Evolutionary conservation across 2,329 filamentous ascomycete species (phyloP).

Genomic region (Pestalotiopsis sp.): DNA sequence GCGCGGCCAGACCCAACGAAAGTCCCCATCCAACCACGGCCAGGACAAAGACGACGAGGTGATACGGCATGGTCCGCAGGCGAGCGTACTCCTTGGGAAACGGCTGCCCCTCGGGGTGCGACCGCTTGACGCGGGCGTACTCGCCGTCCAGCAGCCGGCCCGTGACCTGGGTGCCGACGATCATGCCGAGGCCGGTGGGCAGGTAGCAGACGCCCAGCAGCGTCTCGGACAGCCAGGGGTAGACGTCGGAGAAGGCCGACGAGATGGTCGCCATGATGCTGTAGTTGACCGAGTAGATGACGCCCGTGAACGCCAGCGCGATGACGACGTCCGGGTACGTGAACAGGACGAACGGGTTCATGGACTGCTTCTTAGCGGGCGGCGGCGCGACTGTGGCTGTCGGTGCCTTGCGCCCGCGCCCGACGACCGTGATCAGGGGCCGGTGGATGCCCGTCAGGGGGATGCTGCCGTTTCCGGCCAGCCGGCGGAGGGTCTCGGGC

Average conservation of each 20-base stretch:
- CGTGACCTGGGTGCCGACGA: conserved; percentile 25
- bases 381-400: not conserved
- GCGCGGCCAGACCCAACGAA: conserved; percentile 21
- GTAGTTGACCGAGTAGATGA: conserved; percentile 35
- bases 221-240: conserved; percentile 29
- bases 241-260: conserved; percentile 28
- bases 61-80: conserved; percentile 24
- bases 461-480: conserved; percentile 1
- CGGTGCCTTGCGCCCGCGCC: conserved; percentile 9
- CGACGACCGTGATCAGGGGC: conserved; percentile 25
- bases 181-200: conserved; percentile 30
- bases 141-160: conserved; percentile 32
- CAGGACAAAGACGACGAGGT: conserved; percentile 23
- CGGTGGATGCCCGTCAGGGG: not conserved
- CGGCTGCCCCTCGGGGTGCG: conserved; percentile 1
- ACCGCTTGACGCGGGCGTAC: conserved; percentile 23
- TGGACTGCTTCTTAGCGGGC: conserved; percentile 11
- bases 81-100: conserved; percentile 30
- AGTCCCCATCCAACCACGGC: conserved; percentile 29
- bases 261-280: conserved; percentile 35
- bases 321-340: conserved; percentile 29
- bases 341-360: conserved; percentile 33
- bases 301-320: conserved; percentile 30
- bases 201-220: conserved; percentile 33
- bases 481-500: not conserved